Base-by-base conservation (phyloP, 169 alveolate genomes). In the Plasmodium sp. region DNA sequence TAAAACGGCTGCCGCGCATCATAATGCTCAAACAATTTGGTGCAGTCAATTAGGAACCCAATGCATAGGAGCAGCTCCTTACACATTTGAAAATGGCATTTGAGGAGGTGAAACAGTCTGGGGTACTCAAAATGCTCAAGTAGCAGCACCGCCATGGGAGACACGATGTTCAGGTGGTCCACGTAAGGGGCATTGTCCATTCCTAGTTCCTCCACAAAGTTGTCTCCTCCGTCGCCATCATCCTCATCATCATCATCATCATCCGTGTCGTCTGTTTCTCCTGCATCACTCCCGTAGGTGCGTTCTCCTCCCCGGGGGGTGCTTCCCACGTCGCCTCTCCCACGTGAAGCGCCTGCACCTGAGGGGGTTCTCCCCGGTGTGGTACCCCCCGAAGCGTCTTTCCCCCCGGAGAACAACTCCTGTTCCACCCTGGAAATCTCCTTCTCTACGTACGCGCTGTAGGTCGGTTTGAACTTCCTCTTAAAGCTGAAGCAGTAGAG, bases 81-180 rank as follows among this genome's bases (percentile, higher is more conserved):
- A 36, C 90, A 54, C 85, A 79, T 88, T 80, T 88, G 94, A 41
- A 88, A 88, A 36, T 88, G 41, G 16, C 94, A 88, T 54, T 88
- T 88, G 6, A 88, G 27, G 27, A 88, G 72, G 27, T 88, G 84
- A 18, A 75, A 88, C 73, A 88, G 48, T 10, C 94, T 54, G 0
- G 94, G 94, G 58, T 88, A 88, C 48, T 88, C 75, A 88, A 88
- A 88, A 88, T 88, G 48, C 48, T 88, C 94, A n/a, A 88, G 39
- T 27, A 88, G 18, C 5, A 88, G 71, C 33, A 88, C 48, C 36
- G 81, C 94, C 34, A 88, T 27, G 4, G 94, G 94, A 3, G 88
- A 88, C 71, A 88, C 71, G 43, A 88, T 34, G 62, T 45, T 54
- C 16, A 88, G 48, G 31, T 79, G 79, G 16, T 88, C 94, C 16